Base-by-base conservation (phyloP, 495 filamentous ascomycete genomes). In the Lineolata rhizophorae region DNA sequence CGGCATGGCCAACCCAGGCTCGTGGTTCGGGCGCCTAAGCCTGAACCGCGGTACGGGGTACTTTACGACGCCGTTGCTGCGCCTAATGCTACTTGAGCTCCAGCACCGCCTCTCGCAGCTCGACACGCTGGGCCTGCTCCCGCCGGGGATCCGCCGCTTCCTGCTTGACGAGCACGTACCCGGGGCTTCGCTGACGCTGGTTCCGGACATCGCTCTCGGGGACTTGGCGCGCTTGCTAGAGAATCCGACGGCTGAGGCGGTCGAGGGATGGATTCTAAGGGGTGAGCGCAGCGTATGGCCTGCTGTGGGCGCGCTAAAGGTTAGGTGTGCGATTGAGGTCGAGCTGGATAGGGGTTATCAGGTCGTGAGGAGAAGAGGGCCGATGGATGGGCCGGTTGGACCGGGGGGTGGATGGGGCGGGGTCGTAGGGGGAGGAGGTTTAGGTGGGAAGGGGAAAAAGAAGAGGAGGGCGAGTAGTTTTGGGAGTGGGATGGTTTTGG, bases 241-340 rank as follows among this genome's bases (percentile, higher is more conserved):
- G 41, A 77, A 70, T 18, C 85, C 85, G 3, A 84, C 72, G 12
- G 60, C 65, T 30, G 65, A 72, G 34, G 67, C 69, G 15, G 53
- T 94, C 8, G 70, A 81, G 17, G 74, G 84, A 38, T 94, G 85
- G 85, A 81, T 85, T 35, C 47, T 71, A 13, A 61, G 75, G 26
- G 85, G 85, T 5, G 84, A 94, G 54, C 52, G 75, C 24, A 80
- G 76, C 33, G 80, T 91, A 0, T 95, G 85, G 85, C 85, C 85
- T 3, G 79, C 81, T n/a, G 65, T 91, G 27, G 68, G 68, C 18
- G 79, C 82, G 10, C 54, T 95, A 33, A 75, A 70, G 43, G 69
- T 91, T 4, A 57, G 85, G n/a, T 83, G 80, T 45, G 76, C 72
- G 13, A 61, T 94, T 10, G 85, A 95, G 49, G 72, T 79, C 29